A percentile compares a stretch with the other conserved stretches of the same genome.
Conservation (phyloP, 73 alveolate species). For the Paramecium sonneborni region DNA sequence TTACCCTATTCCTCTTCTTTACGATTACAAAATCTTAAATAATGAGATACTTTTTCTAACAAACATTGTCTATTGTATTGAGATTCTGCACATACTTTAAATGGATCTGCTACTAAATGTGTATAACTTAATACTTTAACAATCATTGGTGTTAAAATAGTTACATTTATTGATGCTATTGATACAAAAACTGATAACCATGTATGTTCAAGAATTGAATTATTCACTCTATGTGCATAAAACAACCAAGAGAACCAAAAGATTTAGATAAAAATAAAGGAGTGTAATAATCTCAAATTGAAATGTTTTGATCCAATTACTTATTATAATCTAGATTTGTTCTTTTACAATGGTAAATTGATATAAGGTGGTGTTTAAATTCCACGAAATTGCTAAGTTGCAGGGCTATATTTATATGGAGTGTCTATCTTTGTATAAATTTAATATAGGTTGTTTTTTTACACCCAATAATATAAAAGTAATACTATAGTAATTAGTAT, state of each 20-base stretch:
- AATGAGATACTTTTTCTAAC: slow-evolving; percentile 17
- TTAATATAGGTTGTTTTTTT: neutral
- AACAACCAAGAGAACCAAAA: slow-evolving; percentile 50
- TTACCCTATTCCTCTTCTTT: neutral
- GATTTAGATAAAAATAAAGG: neutral
- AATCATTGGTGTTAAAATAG: neutral
- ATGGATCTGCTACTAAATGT: neutral
- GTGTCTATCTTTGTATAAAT: neutral
- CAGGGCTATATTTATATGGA: neutral
- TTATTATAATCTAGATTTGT: neutral
- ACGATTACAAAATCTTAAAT: neutral
- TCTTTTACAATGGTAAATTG: neutral
- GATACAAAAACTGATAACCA: neutral
- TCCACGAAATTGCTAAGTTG: neutral
- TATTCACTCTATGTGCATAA: neutral
- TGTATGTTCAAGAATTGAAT: neutral
- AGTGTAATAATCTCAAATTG: neutral
- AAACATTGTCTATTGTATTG: neutral
- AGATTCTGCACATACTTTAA: neutral
- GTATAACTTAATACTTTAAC: slow-evolving; percentile 4
- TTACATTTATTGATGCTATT: neutral
- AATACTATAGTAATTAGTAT: neutral
- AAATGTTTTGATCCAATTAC: neutral
- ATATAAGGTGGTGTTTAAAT: slow-evolving; percentile 2
- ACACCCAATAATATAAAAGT: neutral